Evolutionary conservation across 2,329 filamentous ascomycete species (phyloP).

Genomic region (Chlorencoelia australis): DNA sequence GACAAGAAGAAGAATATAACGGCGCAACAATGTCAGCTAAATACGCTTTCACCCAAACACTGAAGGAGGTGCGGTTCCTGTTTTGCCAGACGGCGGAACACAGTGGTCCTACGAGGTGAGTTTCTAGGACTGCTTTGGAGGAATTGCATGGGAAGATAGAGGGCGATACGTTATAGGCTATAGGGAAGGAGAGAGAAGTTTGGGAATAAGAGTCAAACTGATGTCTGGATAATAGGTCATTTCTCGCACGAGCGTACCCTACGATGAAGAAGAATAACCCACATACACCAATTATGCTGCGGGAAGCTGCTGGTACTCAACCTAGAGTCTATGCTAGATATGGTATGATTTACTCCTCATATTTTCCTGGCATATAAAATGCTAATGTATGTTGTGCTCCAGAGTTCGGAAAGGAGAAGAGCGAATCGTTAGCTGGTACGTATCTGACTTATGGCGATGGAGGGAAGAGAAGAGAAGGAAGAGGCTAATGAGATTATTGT

Average conservation of each 20-base stretch:
- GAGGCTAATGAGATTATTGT: constrained; percentile 10
- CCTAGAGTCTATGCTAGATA: constrained; percentile 90
- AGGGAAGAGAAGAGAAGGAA: constrained; percentile 15
- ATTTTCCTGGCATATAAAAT: background rate
- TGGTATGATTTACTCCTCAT: constrained; percentile 44
- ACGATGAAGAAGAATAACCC: constrained; percentile 99
- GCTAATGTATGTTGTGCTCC: constrained; percentile 4
- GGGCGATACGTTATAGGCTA: too few species aligned
- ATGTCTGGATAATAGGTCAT: constrained; percentile 49
- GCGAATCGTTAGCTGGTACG: constrained; percentile 48
- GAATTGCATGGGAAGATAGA: too few species aligned
- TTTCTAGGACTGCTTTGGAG: too few species aligned
- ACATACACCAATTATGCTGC: constrained; percentile 82
- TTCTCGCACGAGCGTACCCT: constrained; percentile 84
- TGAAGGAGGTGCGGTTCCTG: constrained; percentile 95
- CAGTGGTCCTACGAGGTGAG: constrained; percentile 79
- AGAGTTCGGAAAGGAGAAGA: constrained; percentile 61
- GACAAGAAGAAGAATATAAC: constrained; percentile 14
- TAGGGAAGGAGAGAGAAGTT: too few species aligned
- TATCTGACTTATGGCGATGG: background rate
- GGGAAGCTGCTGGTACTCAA: constrained; percentile 76
- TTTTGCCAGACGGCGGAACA: constrained; percentile 92
- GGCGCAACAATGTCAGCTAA: constrained; percentile 84
- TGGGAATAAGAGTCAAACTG: background rate
- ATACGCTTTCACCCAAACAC: constrained; percentile 78